Conservation (phyloP, 306 rosid genomes). For the Rosa chinensis region DNA sequence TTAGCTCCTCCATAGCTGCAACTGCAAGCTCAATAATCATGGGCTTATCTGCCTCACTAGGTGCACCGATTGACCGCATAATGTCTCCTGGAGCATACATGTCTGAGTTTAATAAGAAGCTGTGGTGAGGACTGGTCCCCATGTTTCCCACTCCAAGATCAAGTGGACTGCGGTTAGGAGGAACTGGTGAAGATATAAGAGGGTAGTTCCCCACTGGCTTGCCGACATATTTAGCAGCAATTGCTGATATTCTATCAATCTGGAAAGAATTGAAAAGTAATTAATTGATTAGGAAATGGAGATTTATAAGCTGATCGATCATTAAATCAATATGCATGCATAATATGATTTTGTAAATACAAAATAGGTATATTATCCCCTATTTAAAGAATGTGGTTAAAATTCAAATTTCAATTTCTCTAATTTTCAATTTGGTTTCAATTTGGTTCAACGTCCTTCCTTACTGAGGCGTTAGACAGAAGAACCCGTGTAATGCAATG, state of each 20-base stretch:
- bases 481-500: neutral
- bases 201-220: slow-evolving; percentile 87
- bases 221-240: slow-evolving; percentile 94
- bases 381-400: neutral
- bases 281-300: neutral
- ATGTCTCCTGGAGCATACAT: slow-evolving; percentile 70
- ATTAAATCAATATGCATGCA: neutral
- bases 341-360: neutral
- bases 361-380: slow-evolving; percentile 6
- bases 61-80: slow-evolving; percentile 61
- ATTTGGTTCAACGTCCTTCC: neutral
- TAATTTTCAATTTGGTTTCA: neutral
- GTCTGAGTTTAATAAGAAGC: slow-evolving; percentile 29
- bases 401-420: neutral
- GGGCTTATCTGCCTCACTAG: slow-evolving; percentile 82
- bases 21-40: slow-evolving; percentile 92
- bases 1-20: slow-evolving; percentile 89
- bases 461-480: neutral
- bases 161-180: slow-evolving; percentile 53
- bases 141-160: slow-evolving; percentile 68
- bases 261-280: slow-evolving; percentile 14
- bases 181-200: slow-evolving; percentile 58
- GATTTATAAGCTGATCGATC: neutral
- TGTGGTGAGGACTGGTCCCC: slow-evolving; percentile 23
- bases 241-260: slow-evolving; percentile 90